phyloP scores from a whole-genome alignment of 2,329 filamentous ascomycete genomes.

The Claviceps paspali region DNA sequence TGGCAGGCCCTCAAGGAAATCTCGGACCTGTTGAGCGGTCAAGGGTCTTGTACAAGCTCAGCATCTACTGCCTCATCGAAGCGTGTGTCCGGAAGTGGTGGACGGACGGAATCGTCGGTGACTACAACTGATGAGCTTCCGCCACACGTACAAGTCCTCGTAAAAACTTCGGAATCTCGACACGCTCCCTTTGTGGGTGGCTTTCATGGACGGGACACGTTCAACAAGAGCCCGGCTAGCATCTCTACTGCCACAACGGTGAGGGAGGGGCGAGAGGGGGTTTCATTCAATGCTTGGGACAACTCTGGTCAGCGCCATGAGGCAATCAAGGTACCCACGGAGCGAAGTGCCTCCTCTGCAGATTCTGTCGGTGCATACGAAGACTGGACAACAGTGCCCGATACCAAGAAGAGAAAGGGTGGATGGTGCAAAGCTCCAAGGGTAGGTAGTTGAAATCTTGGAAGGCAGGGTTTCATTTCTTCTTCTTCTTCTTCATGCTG shows the following conservation, averaged over 20 bases:
- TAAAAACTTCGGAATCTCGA: neutral
- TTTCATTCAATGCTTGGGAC: slow-evolving; percentile 18
- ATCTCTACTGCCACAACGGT: slow-evolving; percentile 18
- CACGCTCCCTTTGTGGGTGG: neutral
- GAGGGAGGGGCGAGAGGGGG: slow-evolving; percentile 7
- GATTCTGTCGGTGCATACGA: neutral
- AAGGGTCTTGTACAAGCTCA: neutral
- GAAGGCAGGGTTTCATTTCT: neutral
- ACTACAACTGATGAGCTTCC: neutral
- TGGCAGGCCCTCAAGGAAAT: neutral
- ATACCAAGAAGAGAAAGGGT: slow-evolving; percentile 3
- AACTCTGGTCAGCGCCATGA: slow-evolving; percentile 11
- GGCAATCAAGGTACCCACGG: slow-evolving; percentile 11
- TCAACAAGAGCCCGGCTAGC: slow-evolving; percentile 4
- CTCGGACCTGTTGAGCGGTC: neutral
- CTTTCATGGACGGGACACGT: neutral
- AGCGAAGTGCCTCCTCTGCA: slow-evolving; percentile 4
- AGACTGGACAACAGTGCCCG: neutral
- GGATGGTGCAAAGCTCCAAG: slow-evolving; percentile 12
- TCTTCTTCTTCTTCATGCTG: neutral
- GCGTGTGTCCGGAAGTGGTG: neutral
- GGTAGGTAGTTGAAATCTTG: slow-evolving; percentile 1
- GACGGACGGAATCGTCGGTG: neutral
- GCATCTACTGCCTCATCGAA: neutral
- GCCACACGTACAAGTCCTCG: neutral